These are phyloP conservation scores for Saprolegnia diclina DNA, from an alignment of 352 stramenopile species.

Conservation along the genomic window DNA sequence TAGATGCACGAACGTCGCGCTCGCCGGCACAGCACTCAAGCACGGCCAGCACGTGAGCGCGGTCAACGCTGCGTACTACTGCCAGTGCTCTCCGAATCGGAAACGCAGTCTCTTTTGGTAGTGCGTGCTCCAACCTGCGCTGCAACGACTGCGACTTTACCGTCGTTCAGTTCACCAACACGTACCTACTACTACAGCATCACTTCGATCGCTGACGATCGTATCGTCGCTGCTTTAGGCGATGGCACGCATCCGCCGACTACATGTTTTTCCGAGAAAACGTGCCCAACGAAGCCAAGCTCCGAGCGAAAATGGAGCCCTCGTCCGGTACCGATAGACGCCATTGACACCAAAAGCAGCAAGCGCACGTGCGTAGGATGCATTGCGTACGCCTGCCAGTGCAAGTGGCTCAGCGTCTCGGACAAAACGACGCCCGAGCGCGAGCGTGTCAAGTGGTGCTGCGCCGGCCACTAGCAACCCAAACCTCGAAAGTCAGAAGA, in stretches of 20 bases:
- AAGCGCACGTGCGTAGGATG: slow-evolving; percentile 32
- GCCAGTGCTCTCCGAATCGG: background rate
- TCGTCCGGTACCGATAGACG: slow-evolving; percentile 34
- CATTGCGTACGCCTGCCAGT: slow-evolving; percentile 72
- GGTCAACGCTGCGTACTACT: slow-evolving; percentile 40
- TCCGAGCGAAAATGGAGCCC: slow-evolving; percentile 57
- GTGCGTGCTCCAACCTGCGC: slow-evolving; percentile 59
- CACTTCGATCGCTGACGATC: background rate
- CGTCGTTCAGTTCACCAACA: slow-evolving; percentile 65
- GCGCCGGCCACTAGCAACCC: slow-evolving; percentile 45
- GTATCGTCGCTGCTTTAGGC: slow-evolving; percentile 31
- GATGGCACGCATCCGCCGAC: slow-evolving; percentile 60
- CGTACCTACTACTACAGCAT: slow-evolving; percentile 34
- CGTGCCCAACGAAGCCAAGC: slow-evolving; percentile 59
- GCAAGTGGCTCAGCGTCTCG: slow-evolving; percentile 68
- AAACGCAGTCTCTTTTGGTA: slow-evolving; percentile 31
- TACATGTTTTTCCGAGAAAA: slow-evolving; percentile 87
- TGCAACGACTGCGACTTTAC: slow-evolving; percentile 82
- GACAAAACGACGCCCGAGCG: slow-evolving; percentile 43
- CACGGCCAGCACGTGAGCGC: slow-evolving; percentile 56
- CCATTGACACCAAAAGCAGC: background rate
- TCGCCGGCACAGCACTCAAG: slow-evolving; percentile 51
- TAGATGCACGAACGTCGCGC: slow-evolving; percentile 51
- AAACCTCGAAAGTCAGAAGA: too few species aligned
- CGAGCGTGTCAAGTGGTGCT: slow-evolving; percentile 65